Conservation (phyloP, 805 yeast genomes). For the Wickerhamomyces silvicola region DNA sequence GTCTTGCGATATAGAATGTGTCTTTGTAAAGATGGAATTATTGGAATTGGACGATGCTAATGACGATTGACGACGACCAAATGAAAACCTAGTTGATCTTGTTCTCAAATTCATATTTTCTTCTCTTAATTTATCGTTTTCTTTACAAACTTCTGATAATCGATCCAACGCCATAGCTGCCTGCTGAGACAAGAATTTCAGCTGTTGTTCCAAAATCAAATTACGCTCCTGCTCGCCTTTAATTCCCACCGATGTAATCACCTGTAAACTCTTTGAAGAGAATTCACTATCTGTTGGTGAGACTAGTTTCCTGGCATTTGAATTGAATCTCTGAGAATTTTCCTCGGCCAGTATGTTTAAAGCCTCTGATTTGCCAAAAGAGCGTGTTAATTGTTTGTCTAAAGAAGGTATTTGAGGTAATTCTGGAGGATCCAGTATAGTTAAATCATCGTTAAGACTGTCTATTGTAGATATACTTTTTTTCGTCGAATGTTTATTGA, state of each 20-base stretch:
- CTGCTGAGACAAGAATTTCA: constrained; percentile 18
- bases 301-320: constrained; percentile 2
- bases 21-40: background rate
- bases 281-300: constrained; percentile 11
- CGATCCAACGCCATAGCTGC: constrained; percentile 22
- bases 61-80: constrained; percentile 11
- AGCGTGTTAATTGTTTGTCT: background rate
- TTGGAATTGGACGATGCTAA: constrained; percentile 3
- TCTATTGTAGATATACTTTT: constrained; percentile 1
- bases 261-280: constrained; percentile 1
- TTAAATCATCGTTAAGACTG: constrained; percentile 1
- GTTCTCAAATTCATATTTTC: constrained; percentile 13
- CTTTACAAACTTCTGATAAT: constrained; percentile 16
- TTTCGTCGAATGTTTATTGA: constrained; percentile 1
- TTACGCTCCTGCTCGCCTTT: constrained; percentile 23
- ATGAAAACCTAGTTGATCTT: constrained; percentile 3
- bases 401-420: background rate
- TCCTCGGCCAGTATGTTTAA: constrained; percentile 6
- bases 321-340: constrained; percentile 8
- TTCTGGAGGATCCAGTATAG: constrained; percentile 4
- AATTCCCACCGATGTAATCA: constrained; percentile 12
- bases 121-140: constrained; percentile 12
- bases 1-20: background rate
- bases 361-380: constrained; percentile 1
- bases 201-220: constrained; percentile 21